phyloP scores from a whole-genome alignment of 2,329 filamentous ascomycete genomes.

The Phoma sp. region DNA sequence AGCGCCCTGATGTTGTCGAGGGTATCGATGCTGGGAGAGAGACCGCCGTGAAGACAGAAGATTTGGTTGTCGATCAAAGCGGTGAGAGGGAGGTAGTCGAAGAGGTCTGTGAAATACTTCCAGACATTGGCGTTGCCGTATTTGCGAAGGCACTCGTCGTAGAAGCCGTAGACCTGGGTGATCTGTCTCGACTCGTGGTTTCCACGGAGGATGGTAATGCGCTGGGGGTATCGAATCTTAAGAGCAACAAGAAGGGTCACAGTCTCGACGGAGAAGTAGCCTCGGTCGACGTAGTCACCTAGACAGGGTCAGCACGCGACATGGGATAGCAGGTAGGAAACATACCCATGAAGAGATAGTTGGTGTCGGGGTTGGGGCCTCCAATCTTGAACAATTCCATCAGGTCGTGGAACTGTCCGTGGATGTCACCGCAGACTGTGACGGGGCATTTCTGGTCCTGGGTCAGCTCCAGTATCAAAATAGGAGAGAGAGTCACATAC shows the following conservation, averaged over 20 bases:
- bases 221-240: conserved; percentile 96
- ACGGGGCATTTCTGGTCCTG: conserved; percentile 83
- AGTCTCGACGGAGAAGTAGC: conserved; percentile 98
- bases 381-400: conserved; percentile 99
- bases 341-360: conserved; percentile 97
- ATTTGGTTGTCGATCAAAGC: conserved; percentile 77
- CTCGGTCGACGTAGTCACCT: conserved; percentile 88
- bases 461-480: conserved; percentile 21
- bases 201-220: conserved; percentile 97
- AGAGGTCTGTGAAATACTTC: conserved; percentile 80
- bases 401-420: conserved; percentile 97
- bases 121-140: conserved; percentile 79
- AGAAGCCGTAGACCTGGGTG: conserved; percentile 79
- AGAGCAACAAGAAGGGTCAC: conserved; percentile 94
- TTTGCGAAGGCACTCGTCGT: conserved; percentile 78
- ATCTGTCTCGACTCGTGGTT: conserved; percentile 82
- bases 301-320: conserved; percentile 24
- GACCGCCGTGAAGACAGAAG: conserved; percentile 73
- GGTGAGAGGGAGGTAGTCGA: conserved; percentile 76
- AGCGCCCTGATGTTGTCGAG: conserved; percentile 69
- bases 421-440: conserved; percentile 98
- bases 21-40: conserved; percentile 75
- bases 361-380: conserved; percentile 96
- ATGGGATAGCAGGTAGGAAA: neutral
- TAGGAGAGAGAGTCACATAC: conserved; percentile 60